Conservation (phyloP, 2,329 filamentous ascomycete genomes). For the Helotiales sp. region DNA sequence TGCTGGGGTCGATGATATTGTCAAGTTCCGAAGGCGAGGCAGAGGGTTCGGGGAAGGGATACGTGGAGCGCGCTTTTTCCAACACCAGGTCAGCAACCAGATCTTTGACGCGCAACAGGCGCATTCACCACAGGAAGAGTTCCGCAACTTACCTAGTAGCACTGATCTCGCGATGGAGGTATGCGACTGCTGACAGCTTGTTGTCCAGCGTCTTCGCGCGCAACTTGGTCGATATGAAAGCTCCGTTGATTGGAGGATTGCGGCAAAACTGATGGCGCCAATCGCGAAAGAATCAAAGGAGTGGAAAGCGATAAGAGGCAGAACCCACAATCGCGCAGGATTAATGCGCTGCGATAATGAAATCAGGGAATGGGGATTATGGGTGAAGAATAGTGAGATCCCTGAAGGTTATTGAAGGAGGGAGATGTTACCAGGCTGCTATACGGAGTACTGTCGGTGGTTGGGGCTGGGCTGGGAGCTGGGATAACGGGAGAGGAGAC, state of each 20-base stretch:
- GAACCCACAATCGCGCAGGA: conserved; percentile 16
- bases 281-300: conserved; percentile 15
- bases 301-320: conserved; percentile 21
- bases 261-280: neutral
- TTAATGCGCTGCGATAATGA: conserved; percentile 18
- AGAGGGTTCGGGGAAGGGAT: conserved; percentile 10
- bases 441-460: too few species aligned
- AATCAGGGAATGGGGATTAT: conserved; percentile 20
- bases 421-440: too few species aligned
- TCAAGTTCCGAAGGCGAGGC: conserved; percentile 4
- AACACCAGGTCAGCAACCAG: conserved; percentile 9
- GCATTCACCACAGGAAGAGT: neutral
- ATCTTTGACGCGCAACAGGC: conserved; percentile 3
- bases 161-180: neutral
- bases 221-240: conserved; percentile 25
- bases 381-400: conserved; percentile 12
- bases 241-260: conserved; percentile 9
- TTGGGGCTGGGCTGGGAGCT: too few species aligned
- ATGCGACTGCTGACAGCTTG: conserved; percentile 20
- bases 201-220: conserved; percentile 12
- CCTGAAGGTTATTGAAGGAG: conserved; percentile 26
- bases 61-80: conserved; percentile 13
- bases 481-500: neutral
- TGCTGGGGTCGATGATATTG: conserved; percentile 18
- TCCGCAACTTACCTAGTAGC: conserved; percentile 13